Percentiles rank a stretch among this genome's conserved stretches.
Conservation (phyloP, 805 yeast species). For the Wickerhamia fluorescens region DNA sequence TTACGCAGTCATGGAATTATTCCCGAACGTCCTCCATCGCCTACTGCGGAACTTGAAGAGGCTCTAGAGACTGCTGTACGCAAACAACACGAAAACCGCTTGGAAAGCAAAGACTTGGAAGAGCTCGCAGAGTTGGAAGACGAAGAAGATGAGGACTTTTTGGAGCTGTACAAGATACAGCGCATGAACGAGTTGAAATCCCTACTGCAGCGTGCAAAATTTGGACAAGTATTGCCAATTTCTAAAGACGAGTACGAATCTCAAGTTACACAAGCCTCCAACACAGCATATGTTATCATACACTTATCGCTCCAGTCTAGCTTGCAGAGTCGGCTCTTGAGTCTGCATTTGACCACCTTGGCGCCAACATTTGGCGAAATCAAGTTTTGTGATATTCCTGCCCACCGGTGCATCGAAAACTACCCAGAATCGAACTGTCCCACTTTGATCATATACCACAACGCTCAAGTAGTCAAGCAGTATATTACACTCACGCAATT, state of each 20-base stretch:
- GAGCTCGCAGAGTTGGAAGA: conserved; percentile 86
- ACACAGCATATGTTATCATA: conserved; percentile 58
- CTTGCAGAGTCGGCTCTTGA: conserved; percentile 67
- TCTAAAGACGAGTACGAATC: conserved; percentile 81
- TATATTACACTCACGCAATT: conserved; percentile 70
- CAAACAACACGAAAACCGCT: conserved; percentile 73
- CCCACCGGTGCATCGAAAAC: conserved; percentile 81
- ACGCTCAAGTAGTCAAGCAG: conserved; percentile 75
- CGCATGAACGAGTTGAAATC: conserved; percentile 68
- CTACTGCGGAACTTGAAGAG: conserved; percentile 79
- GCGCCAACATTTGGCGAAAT: conserved; percentile 72
- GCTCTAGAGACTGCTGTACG: conserved; percentile 78
- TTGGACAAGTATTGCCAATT: conserved; percentile 72
- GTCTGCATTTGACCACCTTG: conserved; percentile 46
- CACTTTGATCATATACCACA: conserved; percentile 74
- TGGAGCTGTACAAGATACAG: conserved; percentile 68
- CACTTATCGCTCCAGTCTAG: conserved; percentile 67
- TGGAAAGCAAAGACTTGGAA: conserved; percentile 68
- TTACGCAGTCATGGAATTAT: conserved; percentile 83
- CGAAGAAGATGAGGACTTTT: conserved; percentile 88
- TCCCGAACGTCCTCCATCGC: conserved; percentile 87
- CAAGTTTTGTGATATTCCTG: conserved; percentile 91
- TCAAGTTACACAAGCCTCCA: conserved; percentile 80
- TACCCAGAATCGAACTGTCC: conserved; percentile 92
- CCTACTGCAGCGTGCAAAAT: conserved; percentile 50